A percentile compares a stretch with the other conserved stretches of the same genome.
Conservation (phyloP, 371 early-diverging fungal species). For the Fennellomyces sp. region DNA sequence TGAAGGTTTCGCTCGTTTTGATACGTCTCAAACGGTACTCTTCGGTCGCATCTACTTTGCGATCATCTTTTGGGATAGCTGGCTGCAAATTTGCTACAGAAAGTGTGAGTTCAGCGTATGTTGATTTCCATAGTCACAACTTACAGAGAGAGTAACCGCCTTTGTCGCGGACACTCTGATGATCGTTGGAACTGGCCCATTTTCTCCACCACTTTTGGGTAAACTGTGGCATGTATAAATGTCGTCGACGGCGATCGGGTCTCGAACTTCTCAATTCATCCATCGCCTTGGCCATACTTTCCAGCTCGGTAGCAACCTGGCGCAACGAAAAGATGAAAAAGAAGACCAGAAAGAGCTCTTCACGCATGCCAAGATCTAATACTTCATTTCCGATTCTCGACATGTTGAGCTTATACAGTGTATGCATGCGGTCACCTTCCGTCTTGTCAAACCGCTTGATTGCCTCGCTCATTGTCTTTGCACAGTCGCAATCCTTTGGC, state of each 20-base stretch:
- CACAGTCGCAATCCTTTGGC: conserved; percentile 30
- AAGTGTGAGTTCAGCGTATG: not conserved
- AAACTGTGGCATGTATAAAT: conserved; percentile 59
- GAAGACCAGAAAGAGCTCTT: conserved; percentile 66
- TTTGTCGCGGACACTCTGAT: conserved; percentile 46
- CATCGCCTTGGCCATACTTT: conserved; percentile 43
- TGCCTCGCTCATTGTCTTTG: conserved; percentile 28
- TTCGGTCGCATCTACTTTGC: conserved; percentile 27
- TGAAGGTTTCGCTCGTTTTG: conserved; percentile 22
- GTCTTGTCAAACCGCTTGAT: conserved; percentile 44
- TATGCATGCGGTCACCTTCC: conserved; percentile 48
- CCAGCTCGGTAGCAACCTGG: conserved; percentile 59
- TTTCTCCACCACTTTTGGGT: conserved; percentile 59
- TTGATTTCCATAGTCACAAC: not conserved
- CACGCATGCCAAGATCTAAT: conserved; percentile 57
- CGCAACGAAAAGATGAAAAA: conserved; percentile 66
- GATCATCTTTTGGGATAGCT: conserved; percentile 27
- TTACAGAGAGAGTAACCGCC: conserved; percentile 44
- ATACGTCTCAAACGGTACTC: conserved; percentile 34
- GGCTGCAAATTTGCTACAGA: conserved; percentile 24
- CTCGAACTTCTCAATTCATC: conserved; percentile 38
- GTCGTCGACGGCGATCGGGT: conserved; percentile 36
- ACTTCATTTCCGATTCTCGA: conserved; percentile 35
- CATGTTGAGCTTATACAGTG: conserved; percentile 38
- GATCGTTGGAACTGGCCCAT: conserved; percentile 48